A percentile compares a stretch with the other conserved stretches of the same genome.
Conservation (phyloP, 176 grass and related monocot genomes). For the Melocanna baccifera region DNA sequence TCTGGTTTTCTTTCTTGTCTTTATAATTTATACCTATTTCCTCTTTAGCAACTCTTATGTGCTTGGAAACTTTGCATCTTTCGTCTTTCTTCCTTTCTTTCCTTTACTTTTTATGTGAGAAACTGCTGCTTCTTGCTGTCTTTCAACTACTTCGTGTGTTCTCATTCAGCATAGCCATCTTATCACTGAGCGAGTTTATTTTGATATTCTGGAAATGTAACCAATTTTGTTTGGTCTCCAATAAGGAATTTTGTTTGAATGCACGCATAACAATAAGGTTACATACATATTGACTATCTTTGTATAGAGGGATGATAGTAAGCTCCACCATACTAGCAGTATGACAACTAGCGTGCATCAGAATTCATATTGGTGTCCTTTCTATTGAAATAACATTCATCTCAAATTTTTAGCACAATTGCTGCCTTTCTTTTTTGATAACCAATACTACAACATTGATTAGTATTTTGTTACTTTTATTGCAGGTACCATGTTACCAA, state of each 20-base stretch:
- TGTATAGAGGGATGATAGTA: background rate
- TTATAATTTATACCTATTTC: background rate
- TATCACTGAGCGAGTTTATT: background rate
- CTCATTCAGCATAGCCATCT: background rate
- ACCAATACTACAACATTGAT: background rate
- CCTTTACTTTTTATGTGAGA: constrained; percentile 12
- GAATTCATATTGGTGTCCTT: background rate
- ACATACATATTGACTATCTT: background rate
- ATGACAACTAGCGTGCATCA: background rate
- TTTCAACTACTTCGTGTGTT: background rate
- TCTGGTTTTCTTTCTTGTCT: background rate
- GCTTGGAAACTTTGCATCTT: background rate
- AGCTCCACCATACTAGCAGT: constrained; percentile 3
- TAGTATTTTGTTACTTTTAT: constrained; percentile 30
- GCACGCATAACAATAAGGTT: background rate
- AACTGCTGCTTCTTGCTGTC: background rate
- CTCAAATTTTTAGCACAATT: background rate
- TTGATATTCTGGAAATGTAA: background rate
- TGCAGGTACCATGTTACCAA: constrained; percentile 98
- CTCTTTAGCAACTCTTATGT: background rate
- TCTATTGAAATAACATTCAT: background rate
- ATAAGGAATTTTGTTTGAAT: background rate
- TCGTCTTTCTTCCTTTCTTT: background rate
- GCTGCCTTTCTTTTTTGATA: background rate
- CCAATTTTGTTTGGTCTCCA: background rate